Conservation (phyloP, 768 basidiomycete genomes). For the Auricularia heimuer region DNA sequence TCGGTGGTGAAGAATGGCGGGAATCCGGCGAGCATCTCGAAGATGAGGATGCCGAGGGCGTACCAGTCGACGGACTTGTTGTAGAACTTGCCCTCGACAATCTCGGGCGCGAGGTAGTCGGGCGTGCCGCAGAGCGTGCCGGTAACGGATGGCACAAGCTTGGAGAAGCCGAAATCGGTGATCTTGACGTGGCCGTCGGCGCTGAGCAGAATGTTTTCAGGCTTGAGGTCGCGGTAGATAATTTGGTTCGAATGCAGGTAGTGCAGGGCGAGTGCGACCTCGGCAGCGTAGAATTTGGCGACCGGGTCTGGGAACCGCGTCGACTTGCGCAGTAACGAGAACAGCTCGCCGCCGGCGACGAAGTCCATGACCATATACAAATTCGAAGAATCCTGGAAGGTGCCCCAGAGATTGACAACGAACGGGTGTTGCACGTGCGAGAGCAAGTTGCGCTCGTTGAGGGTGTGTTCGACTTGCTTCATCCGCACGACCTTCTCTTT, state of each 20-base stretch:
- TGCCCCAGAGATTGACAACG: slow-evolving; percentile 94
- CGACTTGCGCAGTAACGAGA: slow-evolving; percentile 83
- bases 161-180: slow-evolving; percentile 95
- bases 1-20: slow-evolving; percentile 91
- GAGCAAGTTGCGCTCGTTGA: slow-evolving; percentile 86
- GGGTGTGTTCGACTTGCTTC: slow-evolving; percentile 97
- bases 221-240: slow-evolving; percentile 96
- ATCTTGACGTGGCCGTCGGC: slow-evolving; percentile 96
- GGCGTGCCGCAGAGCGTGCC: slow-evolving; percentile 96
- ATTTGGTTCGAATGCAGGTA: slow-evolving; percentile 81
- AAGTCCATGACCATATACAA: slow-evolving; percentile 99
- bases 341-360: slow-evolving; percentile 93
- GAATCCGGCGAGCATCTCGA: slow-evolving; percentile 94
- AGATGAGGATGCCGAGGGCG: slow-evolving; percentile 92
- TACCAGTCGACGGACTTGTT: slow-evolving; percentile 99
- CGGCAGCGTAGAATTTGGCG: slow-evolving; percentile 94
- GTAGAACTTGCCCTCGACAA: slow-evolving; percentile 31
- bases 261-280: slow-evolving; percentile 86
- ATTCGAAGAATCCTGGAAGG: slow-evolving; percentile 85
- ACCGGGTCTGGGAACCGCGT: slow-evolving; percentile 96
- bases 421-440: slow-evolving; percentile 82
- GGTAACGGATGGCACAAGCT: slow-evolving; percentile 74
- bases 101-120: slow-evolving; percentile 93
- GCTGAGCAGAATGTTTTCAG: slow-evolving; percentile 90
- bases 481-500: slow-evolving; percentile 87